A percentile compares a stretch with the other conserved stretches of the same genome.
Evolutionary conservation across 371 early-diverging fungal genomes (phyloP).

Genomic region (Blakeslea trispora): DNA sequence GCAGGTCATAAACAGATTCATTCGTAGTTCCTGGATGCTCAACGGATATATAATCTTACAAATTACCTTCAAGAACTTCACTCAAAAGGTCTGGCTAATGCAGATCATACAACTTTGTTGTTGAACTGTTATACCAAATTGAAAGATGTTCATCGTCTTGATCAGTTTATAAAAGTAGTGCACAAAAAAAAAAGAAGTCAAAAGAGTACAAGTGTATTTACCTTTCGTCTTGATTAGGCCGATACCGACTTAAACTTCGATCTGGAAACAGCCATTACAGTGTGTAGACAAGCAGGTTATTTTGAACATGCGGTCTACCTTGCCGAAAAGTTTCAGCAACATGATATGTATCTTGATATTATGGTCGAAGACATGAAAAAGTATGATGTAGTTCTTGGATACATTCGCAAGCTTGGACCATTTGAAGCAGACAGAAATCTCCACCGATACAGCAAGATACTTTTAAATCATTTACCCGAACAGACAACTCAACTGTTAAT

Average conservation of each 20-base stretch:
- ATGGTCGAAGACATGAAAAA: slow-evolving; percentile 86
- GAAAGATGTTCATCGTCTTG: slow-evolving; percentile 78
- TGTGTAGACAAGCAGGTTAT: slow-evolving; percentile 91
- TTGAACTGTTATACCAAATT: slow-evolving; percentile 97
- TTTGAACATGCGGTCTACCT: slow-evolving; percentile 86
- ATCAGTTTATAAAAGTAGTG: slow-evolving; percentile 81
- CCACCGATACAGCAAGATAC: slow-evolving; percentile 75
- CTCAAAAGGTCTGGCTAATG: slow-evolving; percentile 79
- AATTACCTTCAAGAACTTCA: slow-evolving; percentile 90
- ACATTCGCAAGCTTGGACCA: slow-evolving; percentile 63
- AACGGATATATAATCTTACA: slow-evolving; percentile 87
- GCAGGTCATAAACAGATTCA: neutral
- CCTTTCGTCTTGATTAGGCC: slow-evolving; percentile 34
- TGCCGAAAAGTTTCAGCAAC: slow-evolving; percentile 78
- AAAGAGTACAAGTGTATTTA: no score
- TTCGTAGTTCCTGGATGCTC: slow-evolving; percentile 84
- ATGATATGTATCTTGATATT: slow-evolving; percentile 75
- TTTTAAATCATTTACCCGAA: slow-evolving; percentile 73
- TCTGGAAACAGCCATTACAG: slow-evolving; percentile 90
- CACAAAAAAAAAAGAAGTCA: neutral
- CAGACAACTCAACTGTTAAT: slow-evolving; percentile 82
- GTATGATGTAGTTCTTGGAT: slow-evolving; percentile 72
- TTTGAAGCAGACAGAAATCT: slow-evolving; percentile 65
- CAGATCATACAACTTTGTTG: slow-evolving; percentile 92
- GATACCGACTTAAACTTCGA: slow-evolving; percentile 81